phyloP scores from a whole-genome alignment of 768 basidiomycete genomes.

The Mrakia blollopis region DNA sequence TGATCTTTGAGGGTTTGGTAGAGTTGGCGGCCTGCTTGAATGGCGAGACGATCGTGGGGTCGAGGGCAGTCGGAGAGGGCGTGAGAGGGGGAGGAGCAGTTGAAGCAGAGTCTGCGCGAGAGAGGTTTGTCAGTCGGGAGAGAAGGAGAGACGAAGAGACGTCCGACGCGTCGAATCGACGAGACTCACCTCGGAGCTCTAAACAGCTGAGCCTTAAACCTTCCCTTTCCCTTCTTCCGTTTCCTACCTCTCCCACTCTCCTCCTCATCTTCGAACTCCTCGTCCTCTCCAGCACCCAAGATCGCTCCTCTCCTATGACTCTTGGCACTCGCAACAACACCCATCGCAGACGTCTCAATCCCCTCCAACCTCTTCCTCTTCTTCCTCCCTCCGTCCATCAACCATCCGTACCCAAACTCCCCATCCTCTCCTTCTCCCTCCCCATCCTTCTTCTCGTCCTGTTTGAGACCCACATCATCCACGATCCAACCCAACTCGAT shows the following conservation, averaged over 20 bases:
- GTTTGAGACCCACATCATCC: not conserved
- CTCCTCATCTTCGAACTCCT: not conserved
- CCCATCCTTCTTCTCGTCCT: not conserved
- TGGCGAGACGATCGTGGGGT: constrained; percentile 40
- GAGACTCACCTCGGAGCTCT: not conserved
- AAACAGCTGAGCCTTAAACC: not conserved
- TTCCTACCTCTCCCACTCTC: not conserved
- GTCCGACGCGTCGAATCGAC: not conserved
- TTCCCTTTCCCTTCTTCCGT: not conserved
- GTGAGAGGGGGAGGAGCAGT: constrained; percentile 25
- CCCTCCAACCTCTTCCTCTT: not conserved
- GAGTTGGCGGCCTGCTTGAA: constrained; percentile 34
- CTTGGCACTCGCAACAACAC: not conserved
- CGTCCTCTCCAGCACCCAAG: not conserved
- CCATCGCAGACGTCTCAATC: not conserved
- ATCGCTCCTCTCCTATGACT: not conserved
- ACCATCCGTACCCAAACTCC: not conserved
- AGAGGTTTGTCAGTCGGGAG: too few species aligned
- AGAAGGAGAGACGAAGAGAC: not conserved
- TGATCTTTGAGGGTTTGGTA: constrained; percentile 37
- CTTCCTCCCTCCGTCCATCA: not conserved
- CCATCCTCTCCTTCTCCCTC: not conserved
- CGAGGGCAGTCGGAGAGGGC: constrained; percentile 15
- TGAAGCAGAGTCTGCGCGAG: not conserved
- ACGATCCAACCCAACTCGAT: constrained; percentile 23